Percentiles rank a stretch among this genome's conserved stretches.
These are phyloP conservation scores for Xylaria arbuscula DNA, from an alignment of 2,329 filamentous ascomycete species.

Conservation along the genomic window DNA sequence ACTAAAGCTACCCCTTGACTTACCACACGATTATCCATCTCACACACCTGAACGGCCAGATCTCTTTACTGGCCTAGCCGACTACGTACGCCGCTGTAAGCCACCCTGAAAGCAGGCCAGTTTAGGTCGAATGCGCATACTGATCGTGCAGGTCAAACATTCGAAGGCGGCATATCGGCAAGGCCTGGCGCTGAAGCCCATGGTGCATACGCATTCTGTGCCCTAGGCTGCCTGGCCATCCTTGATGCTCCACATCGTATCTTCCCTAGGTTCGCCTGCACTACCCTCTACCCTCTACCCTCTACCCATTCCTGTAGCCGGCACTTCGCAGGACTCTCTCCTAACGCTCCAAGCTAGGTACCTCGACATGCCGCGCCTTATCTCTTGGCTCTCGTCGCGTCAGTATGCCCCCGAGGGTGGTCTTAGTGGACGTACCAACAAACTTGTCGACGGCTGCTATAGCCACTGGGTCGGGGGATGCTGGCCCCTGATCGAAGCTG, in stretches of 20 bases:
- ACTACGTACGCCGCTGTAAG: conserved; percentile 85
- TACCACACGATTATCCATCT: conserved; percentile 78
- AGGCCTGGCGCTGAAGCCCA: conserved; percentile 91
- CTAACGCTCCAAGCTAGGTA: conserved; percentile 62
- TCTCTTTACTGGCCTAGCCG: conserved; percentile 78
- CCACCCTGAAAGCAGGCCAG: conserved; percentile 45
- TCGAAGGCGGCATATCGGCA: conserved; percentile 91
- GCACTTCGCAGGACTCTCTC: conserved; percentile 48
- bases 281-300: conserved; percentile 35
- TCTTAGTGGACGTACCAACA: conserved; percentile 94
- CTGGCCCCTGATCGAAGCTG: conserved; percentile 90
- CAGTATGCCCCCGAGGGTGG: conserved; percentile 94
- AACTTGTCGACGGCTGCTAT: conserved; percentile 97
- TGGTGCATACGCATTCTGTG: conserved; percentile 96
- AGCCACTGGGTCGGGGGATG: conserved; percentile 97
- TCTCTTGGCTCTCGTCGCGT: conserved; percentile 88
- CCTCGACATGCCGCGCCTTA: conserved; percentile 79
- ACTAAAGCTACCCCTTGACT: conserved; percentile 82
- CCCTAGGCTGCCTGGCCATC: conserved; percentile 87
- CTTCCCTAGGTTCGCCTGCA: conserved; percentile 72
- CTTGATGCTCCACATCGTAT: conserved; percentile 81
- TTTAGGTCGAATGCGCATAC: conserved; percentile 36
- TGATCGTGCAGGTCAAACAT: conserved; percentile 78
- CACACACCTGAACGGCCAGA: conserved; percentile 69
- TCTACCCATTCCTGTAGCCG: conserved; percentile 51